Evolutionary conservation across 2,329 filamentous ascomycete species (phyloP), one percentile per base, ranked within the genome.

Genomic region (Aspergillus thermomutatus): DNA sequence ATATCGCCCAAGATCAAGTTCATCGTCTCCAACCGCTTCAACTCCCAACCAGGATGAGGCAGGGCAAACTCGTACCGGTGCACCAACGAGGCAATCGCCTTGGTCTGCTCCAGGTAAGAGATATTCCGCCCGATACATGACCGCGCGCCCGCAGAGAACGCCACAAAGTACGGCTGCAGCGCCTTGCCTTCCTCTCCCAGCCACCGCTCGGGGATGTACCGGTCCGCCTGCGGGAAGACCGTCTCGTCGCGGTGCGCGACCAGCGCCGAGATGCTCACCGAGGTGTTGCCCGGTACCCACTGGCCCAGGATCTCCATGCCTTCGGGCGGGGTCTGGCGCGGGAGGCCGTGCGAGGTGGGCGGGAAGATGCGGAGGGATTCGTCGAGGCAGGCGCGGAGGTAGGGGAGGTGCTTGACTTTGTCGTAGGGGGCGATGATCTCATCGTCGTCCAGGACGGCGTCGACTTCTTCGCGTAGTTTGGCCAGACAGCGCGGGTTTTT

Each of bases 341-440:
- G 71, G 3, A 82, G 72, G 1, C 75, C 75, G 27, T 75, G 72
- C 0, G 77, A 69, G 0, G 74, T 78, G 0, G 79, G 78, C 0
- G 79, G 78, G 52, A 69, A 73, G 4, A 82, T 63, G 0, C 80
- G 76, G 2, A 82, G 63, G 0, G 75, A 74, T 60, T 83, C 82
- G 58, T 84, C 80, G 14, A 83, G 67, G 57, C 77, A 82, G 4
- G 79, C 81, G 25, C 77, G 75, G 4, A 84, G 78, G 63, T 82
- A 83, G 0, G 80, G 80, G 0, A 83, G 69, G 54, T 82, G 72
- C 56, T 79, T 78, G 53, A 82, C 73, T 52, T 80, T 81, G 37
- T 81, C 79, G 58, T 81, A 83, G 0, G 79, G 71, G 0, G 77
- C 78, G 25, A 83, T 69, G 6, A 73, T 64, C 23, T 82, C 79